Conservation (phyloP, 257 asterid genomes). For the Salvia splendens region DNA sequence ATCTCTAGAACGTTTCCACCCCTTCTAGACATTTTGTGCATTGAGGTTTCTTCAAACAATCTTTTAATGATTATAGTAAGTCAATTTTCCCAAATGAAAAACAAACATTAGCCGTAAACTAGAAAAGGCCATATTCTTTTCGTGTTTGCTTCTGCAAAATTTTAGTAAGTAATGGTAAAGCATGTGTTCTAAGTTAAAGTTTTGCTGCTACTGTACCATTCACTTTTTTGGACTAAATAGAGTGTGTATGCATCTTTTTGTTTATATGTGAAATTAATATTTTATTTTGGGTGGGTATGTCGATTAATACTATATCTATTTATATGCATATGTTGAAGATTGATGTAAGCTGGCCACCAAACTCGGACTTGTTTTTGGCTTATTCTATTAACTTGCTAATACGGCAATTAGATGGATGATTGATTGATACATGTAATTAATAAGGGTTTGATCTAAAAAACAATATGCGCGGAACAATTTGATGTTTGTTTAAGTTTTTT, state of each 20-base stretch:
- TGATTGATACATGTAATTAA: background rate
- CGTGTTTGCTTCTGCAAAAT: constrained; percentile 22
- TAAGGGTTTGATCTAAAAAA: no score
- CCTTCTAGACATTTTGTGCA: background rate
- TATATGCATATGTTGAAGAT: background rate
- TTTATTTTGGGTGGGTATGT: background rate
- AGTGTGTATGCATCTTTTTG: background rate
- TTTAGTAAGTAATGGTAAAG: background rate
- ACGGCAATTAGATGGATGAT: constrained; percentile 11
- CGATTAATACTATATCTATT: background rate
- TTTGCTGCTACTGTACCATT: constrained; percentile 35
- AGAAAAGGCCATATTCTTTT: background rate
- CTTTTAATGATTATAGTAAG: background rate
- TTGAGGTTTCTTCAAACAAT: background rate
- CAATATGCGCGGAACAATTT: no score
- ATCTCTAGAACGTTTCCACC: background rate
- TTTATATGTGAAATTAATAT: background rate
- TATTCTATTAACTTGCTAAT: constrained; percentile 10
- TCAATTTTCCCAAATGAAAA: background rate
- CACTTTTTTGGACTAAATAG: constrained; percentile 10
- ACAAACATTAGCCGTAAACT: background rate
- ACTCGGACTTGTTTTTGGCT: constrained; percentile 26
- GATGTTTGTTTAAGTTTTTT: no score
- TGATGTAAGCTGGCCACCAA: constrained; percentile 36
- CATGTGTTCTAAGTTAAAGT: constrained; percentile 18